phyloP scores from a whole-genome alignment of 2,329 filamentous ascomycete genomes.

The Zymoseptoria crescenta region DNA sequence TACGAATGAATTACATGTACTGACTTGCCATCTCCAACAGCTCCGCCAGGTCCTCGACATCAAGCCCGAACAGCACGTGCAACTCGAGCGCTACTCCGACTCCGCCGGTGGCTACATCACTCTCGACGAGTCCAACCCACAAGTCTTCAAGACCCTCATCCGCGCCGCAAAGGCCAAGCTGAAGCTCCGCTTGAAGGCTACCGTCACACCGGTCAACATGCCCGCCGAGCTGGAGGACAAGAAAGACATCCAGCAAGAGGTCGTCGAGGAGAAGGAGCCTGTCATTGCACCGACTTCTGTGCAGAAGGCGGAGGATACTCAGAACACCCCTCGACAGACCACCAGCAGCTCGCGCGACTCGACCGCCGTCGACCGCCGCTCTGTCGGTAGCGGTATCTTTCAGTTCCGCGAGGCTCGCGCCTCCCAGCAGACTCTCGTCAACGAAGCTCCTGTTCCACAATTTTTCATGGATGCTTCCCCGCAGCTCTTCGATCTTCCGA shows the following conservation, averaged over 20 bases:
- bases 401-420: constrained; percentile 31
- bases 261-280: constrained; percentile 15
- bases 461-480: constrained; percentile 29
- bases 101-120: constrained; percentile 73
- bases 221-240: constrained; percentile 13
- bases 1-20: background rate
- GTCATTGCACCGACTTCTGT: constrained; percentile 7
- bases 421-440: constrained; percentile 24
- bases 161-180: constrained; percentile 96
- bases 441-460: constrained; percentile 32
- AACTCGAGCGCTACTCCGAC: constrained; percentile 92
- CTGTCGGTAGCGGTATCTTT: constrained; percentile 31
- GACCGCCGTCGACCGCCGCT: constrained; percentile 23
- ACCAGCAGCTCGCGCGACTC: constrained; percentile 15
- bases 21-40: constrained; percentile 36
- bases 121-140: constrained; percentile 66
- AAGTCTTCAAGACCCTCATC: constrained; percentile 94
- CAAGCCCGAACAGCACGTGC: constrained; percentile 51
- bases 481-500: constrained; percentile 18
- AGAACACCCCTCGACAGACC: background rate
- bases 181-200: constrained; percentile 73
- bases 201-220: constrained; percentile 21
- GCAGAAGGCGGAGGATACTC: background rate
- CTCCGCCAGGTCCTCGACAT: constrained; percentile 63
- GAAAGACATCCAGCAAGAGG: constrained; percentile 11